These are phyloP conservation scores for Ophiorrhiza pumila DNA, from an alignment of 257 asterid species.

Conservation along the genomic window DNA sequence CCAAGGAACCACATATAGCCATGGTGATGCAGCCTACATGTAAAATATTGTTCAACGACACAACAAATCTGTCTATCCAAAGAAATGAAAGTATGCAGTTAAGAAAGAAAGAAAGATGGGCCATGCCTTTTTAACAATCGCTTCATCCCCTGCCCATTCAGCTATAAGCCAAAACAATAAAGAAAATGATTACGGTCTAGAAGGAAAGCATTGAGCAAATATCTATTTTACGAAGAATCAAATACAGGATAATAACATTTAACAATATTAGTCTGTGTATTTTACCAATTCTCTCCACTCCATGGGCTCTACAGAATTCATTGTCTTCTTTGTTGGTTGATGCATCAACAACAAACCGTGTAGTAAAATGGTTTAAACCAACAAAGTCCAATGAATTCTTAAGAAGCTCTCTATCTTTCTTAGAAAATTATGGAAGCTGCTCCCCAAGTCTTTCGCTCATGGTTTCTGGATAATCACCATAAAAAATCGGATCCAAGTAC, in stretches of 20 bases:
- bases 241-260: not conserved
- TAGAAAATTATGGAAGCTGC: conserved; percentile 45
- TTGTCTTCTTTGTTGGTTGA: conserved; percentile 30
- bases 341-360: conserved; percentile 45
- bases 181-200: not conserved
- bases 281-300: conserved; percentile 50
- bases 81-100: not conserved
- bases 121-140: conserved; percentile 47
- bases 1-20: conserved; percentile 59
- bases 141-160: conserved; percentile 53
- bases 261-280: not conserved
- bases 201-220: not conserved
- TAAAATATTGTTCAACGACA: conserved; percentile 14
- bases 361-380: conserved; percentile 54
- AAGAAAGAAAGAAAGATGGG: not conserved
- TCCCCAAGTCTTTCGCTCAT: conserved; percentile 48
- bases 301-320: conserved; percentile 44
- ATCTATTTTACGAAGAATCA: no score
- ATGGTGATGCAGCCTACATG: conserved; percentile 49
- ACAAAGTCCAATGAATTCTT: conserved; percentile 45
- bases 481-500: conserved; percentile 52
- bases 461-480: conserved; percentile 49
- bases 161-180: conserved; percentile 29
- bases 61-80: not conserved
- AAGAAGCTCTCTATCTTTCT: conserved; percentile 41